Evolutionary conservation across 1,284 basidiomycete genomes (phyloP), one percentile per base, ranked within the genome.

Genomic region (Rhizoctonia solani): DNA sequence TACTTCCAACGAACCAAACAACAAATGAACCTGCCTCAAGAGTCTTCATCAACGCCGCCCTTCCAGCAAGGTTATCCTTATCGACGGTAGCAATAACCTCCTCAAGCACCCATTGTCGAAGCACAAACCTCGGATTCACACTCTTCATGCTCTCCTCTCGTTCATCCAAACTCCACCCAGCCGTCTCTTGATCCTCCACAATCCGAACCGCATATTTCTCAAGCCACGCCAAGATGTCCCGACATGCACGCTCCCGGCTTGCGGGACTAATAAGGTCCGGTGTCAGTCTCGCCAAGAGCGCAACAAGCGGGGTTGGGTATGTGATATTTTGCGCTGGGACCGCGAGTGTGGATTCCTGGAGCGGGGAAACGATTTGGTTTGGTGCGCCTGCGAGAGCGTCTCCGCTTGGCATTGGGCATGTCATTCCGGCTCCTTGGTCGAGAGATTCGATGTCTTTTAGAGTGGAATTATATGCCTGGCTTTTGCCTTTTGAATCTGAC

Each of bases 51-150:
- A 95, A 79, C 16, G 89, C 79, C 69, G 81, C 78, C 77, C 83
- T 84, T 68, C 89, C 87, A 70, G 78, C 81, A 21, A 79, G 77
- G 8, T 78, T 74, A 73, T 91, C 87, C 59, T 77, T 77, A 74
- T 93, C 90, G 3, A 90, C 83, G 71, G 83, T 84, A 70, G 79
- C 77, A 74, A 95, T 95, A 29, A 92, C 86, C 74, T 96, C 93
- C 75, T 97, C 93, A 29, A 98, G 81, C 2, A 97, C 79, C 95
- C 95, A 97, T 77, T 97, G 95, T 68, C 95, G 81, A 68, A 97
- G 78, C 41, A 95, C 86, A 76, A 98, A 97, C 30, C 93, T 82
- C 14, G 95, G 95, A 74, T 98, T 97, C 21, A 81, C 85, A 9
- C 70, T 75, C 66, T 78, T 80, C 76, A 82, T 80, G 21, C 76